phyloP scores from a whole-genome alignment of 306 rosid species.

The Clitoria ternatea region DNA sequence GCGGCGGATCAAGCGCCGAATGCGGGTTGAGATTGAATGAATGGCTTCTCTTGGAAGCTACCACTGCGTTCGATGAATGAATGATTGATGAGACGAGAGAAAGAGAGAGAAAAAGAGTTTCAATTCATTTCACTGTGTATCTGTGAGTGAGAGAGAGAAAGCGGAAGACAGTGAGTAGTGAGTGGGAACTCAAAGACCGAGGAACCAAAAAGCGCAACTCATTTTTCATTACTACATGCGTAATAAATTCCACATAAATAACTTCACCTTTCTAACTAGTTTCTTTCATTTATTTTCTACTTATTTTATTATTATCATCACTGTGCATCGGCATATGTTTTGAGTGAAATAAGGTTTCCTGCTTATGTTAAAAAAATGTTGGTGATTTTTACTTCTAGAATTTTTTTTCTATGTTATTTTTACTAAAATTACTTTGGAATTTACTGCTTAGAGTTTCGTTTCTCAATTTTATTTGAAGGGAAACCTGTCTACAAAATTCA shows the following conservation, averaged over 20 bases:
- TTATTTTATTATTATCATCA: too few relatives aligned
- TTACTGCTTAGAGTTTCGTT: too few relatives aligned
- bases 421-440: too few relatives aligned
- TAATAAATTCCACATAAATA: neutral
- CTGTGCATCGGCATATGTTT: too few relatives aligned
- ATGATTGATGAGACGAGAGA: neutral
- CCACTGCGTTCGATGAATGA: neutral
- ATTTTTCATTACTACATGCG: too few relatives aligned
- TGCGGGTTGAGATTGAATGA: constrained; percentile 27
- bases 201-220: constrained; percentile 16
- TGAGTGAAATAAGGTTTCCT: too few relatives aligned
- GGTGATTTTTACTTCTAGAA: too few relatives aligned
- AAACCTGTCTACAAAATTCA: too few relatives aligned
- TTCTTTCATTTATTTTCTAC: neutral
- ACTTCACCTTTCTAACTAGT: neutral
- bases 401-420: too few relatives aligned
- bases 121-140: neutral
- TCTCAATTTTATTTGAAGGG: too few relatives aligned
- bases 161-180: neutral
- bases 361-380: too few relatives aligned
- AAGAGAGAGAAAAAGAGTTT: neutral
- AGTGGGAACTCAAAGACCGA: neutral
- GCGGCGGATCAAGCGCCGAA: constrained; percentile 14
- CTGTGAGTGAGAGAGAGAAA: neutral
- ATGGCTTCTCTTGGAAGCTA: too few relatives aligned